phyloP scores from a whole-genome alignment of 192 early-diverging fungal genomes.

The Coemansia nantahalensis region DNA sequence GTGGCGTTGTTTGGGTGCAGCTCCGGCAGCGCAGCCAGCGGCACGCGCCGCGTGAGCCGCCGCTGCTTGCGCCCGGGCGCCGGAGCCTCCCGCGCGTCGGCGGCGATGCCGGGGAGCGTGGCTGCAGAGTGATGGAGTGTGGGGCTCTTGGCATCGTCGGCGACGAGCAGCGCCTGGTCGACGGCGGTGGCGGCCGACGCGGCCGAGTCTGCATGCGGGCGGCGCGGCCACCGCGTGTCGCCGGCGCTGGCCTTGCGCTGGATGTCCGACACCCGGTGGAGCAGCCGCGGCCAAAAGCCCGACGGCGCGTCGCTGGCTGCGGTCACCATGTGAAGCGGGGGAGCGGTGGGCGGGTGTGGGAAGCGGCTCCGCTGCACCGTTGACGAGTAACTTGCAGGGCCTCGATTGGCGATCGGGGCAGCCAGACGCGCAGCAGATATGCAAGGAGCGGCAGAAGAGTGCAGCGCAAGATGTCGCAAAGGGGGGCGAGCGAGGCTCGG shows the following conservation, averaged over 20 bases:
- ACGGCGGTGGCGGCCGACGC: conserved; percentile 34
- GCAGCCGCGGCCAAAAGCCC: conserved; percentile 28
- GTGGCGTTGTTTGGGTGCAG: too few relatives aligned
- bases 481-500: too few relatives aligned
- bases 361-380: too few relatives aligned
- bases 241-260: conserved; percentile 1
- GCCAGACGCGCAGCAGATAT: too few relatives aligned
- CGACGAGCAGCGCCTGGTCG: neutral
- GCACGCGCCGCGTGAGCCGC: neutral
- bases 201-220: conserved; percentile 32
- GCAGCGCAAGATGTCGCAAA: too few relatives aligned
- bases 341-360: too few relatives aligned
- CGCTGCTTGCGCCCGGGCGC: conserved; percentile 1
- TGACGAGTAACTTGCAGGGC: too few relatives aligned
- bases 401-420: too few relatives aligned
- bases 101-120: neutral
- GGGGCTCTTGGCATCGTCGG: neutral
- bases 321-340: too few relatives aligned
- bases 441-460: too few relatives aligned
- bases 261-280: conserved; percentile 3
- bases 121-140: neutral
- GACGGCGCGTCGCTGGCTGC: too few relatives aligned
- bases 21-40: too few relatives aligned
- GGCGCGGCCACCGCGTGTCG: conserved; percentile 10
- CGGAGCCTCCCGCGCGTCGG: neutral